Base-by-base conservation (phyloP, 306 rosid species). In the Acacia crassicarpa region DNA sequence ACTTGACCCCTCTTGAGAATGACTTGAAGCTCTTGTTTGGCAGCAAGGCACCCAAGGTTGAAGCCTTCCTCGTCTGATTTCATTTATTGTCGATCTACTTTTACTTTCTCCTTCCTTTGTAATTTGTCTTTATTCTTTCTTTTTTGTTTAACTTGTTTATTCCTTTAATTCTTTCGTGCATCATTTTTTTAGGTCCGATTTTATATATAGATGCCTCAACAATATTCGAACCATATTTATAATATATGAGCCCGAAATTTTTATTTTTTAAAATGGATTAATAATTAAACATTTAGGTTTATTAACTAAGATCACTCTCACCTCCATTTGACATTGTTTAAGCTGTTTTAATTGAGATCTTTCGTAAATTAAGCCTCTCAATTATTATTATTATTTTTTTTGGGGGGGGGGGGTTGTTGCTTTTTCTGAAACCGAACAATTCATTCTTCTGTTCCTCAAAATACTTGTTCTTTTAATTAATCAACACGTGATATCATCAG, bases 1-100 rank as follows among this genome's bases (percentile, higher is more conserved):
- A 93, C 84, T 80, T 93, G 74, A 93, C 94, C 10, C 98, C 94
- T 19, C 77, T 93, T 72, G 93, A 93, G 90, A 91, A 93, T 77
- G 97, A 93, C 79, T 71, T 91, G 84, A 91, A 85, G 85, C 20
- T 90, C 2, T 62, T 91, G 67, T 91, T 93, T 32, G 98, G 92
- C 46, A 80, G 84, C 9, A 89, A 48, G 87, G 85, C 98, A 22
- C 94, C 94, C 3, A 84, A 61, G 80, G 67, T 91, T 40, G 84
- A 83, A 49, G 67, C 86, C 74, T 84, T 83, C 25, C 19, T 85
- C 67, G 53, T 13, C 19, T 92, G 81, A 82, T 83, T 30, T 25
- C 67, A 65, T 15, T 65, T 10, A 2, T 81, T 20, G 22, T 54
- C 73, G 1, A 9, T 16, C 2, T 8, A 4, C 25, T 4, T 15